Conservation (phyloP, 257 asterid genomes). For the Coffea eugenioides region DNA sequence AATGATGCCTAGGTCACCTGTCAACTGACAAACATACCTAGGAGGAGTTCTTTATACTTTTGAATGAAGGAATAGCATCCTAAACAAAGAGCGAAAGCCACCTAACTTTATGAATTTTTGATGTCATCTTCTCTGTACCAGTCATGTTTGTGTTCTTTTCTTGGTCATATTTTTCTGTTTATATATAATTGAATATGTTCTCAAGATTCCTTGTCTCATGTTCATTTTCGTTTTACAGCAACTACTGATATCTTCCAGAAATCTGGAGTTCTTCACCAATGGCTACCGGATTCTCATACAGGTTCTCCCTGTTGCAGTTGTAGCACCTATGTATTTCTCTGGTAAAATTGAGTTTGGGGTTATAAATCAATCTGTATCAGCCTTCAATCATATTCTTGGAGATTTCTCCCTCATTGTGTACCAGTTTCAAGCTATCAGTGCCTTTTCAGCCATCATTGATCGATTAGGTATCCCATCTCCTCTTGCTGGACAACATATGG, state of each 20-base stretch:
- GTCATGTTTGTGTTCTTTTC: background rate
- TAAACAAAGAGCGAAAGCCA: background rate
- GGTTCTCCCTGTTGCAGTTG: conserved; percentile 95
- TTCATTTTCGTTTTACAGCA: conserved; percentile 53
- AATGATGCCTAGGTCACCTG: too few relatives aligned
- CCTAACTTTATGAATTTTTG: background rate
- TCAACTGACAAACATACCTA: background rate
- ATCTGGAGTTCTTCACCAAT: conserved; percentile 90
- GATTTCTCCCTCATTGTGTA: conserved; percentile 81
- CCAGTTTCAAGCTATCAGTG: conserved; percentile 92
- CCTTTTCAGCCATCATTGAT: conserved; percentile 89
- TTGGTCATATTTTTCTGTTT: background rate
- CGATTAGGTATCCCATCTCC: conserved; percentile 60
- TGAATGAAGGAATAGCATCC: background rate
- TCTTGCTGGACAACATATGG: conserved; percentile 4
- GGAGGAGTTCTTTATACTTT: background rate
- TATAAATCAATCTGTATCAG: conserved; percentile 83
- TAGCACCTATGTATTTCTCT: conserved; percentile 94
- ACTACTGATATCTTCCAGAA: conserved; percentile 86
- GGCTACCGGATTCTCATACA: conserved; percentile 92
- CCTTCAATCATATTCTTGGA: conserved; percentile 90
- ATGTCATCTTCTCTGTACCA: background rate
- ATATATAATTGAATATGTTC: background rate
- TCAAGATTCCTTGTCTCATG: conserved; percentile 9
- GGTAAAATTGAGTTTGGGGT: conserved; percentile 98